Percentiles rank a stretch among this genome's conserved stretches.
Conservation (phyloP, 495 filamentous ascomycete genomes). For the Thermochaetoides thermophila region DNA sequence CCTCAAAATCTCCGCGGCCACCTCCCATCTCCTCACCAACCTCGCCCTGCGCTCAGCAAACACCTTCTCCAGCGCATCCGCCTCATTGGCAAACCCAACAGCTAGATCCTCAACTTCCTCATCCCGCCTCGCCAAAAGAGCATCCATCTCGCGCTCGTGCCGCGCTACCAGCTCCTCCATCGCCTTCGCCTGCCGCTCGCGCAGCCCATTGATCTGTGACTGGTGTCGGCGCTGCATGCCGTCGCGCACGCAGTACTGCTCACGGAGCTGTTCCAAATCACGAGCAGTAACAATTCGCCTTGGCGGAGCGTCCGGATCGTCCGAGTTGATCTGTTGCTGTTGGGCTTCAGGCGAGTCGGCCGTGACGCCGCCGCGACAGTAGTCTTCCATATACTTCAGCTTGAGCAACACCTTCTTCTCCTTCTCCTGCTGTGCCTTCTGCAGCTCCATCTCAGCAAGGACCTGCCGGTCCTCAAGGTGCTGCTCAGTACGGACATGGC, state of each 20-base stretch:
- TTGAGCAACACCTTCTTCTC: slow-evolving; percentile 49
- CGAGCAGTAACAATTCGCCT: slow-evolving; percentile 40
- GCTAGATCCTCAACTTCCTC: slow-evolving; percentile 43
- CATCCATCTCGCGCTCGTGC: slow-evolving; percentile 48
- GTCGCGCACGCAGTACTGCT: slow-evolving; percentile 54
- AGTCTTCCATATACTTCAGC: slow-evolving; percentile 67
- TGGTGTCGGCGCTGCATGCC: slow-evolving; percentile 57
- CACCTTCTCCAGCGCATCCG: slow-evolving; percentile 29
- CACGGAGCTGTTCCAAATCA: slow-evolving; percentile 47
- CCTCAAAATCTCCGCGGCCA: slow-evolving; percentile 49
- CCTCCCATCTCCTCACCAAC: slow-evolving; percentile 42
- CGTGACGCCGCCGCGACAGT: slow-evolving; percentile 38
- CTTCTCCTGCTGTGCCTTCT: slow-evolving; percentile 32
- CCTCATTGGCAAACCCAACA: slow-evolving; percentile 39
- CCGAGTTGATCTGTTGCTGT: not conserved
- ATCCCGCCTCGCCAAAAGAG: slow-evolving; percentile 35
- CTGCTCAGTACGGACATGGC: slow-evolving; percentile 35
- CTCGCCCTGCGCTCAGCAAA: slow-evolving; percentile 36
- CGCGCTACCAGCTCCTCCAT: slow-evolving; percentile 49
- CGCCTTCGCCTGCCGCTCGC: slow-evolving; percentile 58
- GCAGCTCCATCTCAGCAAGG: slow-evolving; percentile 50
- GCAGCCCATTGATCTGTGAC: slow-evolving; percentile 62
- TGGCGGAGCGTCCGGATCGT: no score
- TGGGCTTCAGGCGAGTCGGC: slow-evolving; percentile 18
- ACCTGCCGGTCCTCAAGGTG: slow-evolving; percentile 64